Conservation (phyloP, 495 filamentous ascomycete genomes). For the Trichoderma asperelloides region DNA sequence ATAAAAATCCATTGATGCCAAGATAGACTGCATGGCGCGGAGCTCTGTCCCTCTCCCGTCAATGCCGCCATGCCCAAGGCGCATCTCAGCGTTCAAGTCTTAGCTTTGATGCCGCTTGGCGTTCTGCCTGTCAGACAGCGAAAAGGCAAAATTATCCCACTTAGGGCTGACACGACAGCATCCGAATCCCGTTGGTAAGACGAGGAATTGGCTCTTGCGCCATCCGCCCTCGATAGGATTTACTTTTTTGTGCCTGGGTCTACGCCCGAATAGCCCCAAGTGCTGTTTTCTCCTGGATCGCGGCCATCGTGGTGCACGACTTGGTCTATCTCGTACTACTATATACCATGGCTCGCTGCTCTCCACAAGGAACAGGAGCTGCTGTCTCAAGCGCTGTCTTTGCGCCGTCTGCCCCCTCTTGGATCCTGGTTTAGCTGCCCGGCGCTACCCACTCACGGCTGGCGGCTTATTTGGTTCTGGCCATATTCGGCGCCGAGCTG, state of each 20-base stretch:
- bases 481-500: background rate
- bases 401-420: too few relatives aligned
- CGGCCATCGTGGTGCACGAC: background rate
- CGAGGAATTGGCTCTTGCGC: background rate
- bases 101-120: background rate
- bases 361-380: background rate
- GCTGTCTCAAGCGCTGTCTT: background rate
- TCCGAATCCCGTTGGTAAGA: background rate
- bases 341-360: too few relatives aligned
- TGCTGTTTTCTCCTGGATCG: background rate
- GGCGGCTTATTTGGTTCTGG: background rate
- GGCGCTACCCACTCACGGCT: background rate
- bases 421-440: background rate
- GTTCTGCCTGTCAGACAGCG: background rate
- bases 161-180: slow-evolving; percentile 4
- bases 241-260: background rate
- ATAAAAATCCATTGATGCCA: background rate
- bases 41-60: background rate
- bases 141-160: background rate
- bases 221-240: background rate
- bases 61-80: slow-evolving; percentile 2
- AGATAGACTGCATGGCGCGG: background rate
- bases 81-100: background rate
- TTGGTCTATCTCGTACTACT: background rate
- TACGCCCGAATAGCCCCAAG: background rate